Percentiles rank a stretch among this genome's conserved stretches.
Evolutionary conservation across 495 filamentous ascomycete species (phyloP).

Genomic region (Penicillium turbatum): DNA sequence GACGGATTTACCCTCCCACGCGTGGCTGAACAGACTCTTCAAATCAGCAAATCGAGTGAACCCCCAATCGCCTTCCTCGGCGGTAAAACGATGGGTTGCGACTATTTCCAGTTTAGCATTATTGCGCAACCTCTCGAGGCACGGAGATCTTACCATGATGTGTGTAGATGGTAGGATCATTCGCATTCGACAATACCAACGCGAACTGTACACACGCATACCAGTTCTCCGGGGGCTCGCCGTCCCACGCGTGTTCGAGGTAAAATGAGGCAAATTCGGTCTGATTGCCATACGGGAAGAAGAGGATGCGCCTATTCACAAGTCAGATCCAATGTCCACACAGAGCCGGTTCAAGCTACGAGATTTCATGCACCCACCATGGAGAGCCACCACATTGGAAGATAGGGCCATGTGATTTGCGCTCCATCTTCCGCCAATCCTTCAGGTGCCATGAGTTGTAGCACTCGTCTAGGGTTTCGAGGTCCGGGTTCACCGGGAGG

Average conservation of each 20-base stretch:
- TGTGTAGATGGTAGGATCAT: conserved; percentile 73
- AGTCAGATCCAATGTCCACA: conserved; percentile 9
- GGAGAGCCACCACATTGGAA: conserved; percentile 85
- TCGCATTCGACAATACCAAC: conserved; percentile 88
- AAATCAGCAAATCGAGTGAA: conserved; percentile 91
- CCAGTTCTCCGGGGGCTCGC: conserved; percentile 77
- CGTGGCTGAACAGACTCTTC: conserved; percentile 68
- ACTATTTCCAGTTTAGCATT: conserved; percentile 36
- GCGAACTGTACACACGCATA: conserved; percentile 95
- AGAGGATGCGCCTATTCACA: conserved; percentile 72
- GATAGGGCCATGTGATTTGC: conserved; percentile 79
- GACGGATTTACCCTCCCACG: conserved; percentile 62
- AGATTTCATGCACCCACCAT: conserved; percentile 56
- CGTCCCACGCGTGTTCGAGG: conserved; percentile 85
- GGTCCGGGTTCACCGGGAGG: conserved; percentile 65
- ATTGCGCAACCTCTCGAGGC: neutral
- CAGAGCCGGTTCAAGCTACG: neutral
- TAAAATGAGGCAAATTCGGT: conserved; percentile 91
- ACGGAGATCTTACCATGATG: conserved; percentile 52
- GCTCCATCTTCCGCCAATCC: conserved; percentile 66
- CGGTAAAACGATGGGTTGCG: conserved; percentile 85
- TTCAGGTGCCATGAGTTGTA: conserved; percentile 81
- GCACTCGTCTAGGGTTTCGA: conserved; percentile 67
- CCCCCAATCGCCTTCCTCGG: conserved; percentile 97
- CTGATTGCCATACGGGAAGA: conserved; percentile 93